Percentiles rank a stretch among this genome's conserved stretches.
phyloP scores from a whole-genome alignment of 2,329 filamentous ascomycete species.

The Cytospora leucostoma region DNA sequence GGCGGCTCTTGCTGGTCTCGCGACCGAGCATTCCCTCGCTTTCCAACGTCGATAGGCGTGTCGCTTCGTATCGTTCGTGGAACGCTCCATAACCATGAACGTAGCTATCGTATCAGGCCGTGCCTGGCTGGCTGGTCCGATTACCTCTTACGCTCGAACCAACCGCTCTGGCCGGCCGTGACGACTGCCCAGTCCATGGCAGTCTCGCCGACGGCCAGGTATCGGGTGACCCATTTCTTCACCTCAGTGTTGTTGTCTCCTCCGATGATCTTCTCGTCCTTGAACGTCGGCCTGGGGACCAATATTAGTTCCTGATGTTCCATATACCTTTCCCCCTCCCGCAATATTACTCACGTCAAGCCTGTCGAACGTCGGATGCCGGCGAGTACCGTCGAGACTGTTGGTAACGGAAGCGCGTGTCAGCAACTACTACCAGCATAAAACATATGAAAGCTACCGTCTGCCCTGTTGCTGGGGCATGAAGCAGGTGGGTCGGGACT shows the following conservation, averaged over 20 bases:
- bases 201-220: conserved; percentile 93
- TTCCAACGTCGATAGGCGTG: background rate
- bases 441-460: too few relatives aligned
- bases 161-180: conserved; percentile 82
- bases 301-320: conserved; percentile 43
- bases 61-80: background rate
- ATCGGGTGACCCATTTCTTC: conserved; percentile 87
- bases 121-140: background rate
- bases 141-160: conserved; percentile 86
- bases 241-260: conserved; percentile 80
- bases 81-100: background rate
- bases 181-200: conserved; percentile 98
- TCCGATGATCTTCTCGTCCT: conserved; percentile 76
- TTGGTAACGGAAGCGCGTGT: background rate
- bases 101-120: background rate
- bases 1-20: background rate
- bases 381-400: conserved; percentile 93
- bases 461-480: background rate
- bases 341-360: conserved; percentile 73
- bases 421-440: background rate
- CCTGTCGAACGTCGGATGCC: conserved; percentile 97
- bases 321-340: background rate
- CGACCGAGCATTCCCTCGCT: background rate
- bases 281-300: conserved; percentile 71
- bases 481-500: conserved; percentile 38